Percentiles rank a stretch among this genome's conserved stretches.
phyloP scores from a whole-genome alignment of 345 rosid species.

The Brassica cretica region DNA sequence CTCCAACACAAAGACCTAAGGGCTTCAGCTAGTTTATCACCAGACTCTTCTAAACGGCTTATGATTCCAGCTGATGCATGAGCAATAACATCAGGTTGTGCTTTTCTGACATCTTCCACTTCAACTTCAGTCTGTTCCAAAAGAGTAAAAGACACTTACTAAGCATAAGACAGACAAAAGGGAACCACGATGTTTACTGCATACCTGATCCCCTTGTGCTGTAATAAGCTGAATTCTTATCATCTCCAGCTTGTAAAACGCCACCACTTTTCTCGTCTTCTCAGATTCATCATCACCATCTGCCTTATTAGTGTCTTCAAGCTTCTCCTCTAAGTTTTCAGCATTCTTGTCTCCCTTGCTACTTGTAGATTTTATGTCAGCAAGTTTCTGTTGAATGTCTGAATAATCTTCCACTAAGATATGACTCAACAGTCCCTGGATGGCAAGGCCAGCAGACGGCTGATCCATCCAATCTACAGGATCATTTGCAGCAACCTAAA shows the following conservation, averaged over 20 bases:
- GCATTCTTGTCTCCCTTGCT: conserved; percentile 41
- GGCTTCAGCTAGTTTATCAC: conserved; percentile 64
- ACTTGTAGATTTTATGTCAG: conserved; percentile 40
- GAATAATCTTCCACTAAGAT: conserved; percentile 71
- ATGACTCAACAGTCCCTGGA: conserved; percentile 84
- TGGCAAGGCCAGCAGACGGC: conserved; percentile 80
- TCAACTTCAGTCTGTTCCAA: conserved; percentile 62
- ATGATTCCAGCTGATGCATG: conserved; percentile 66
- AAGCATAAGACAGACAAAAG: conserved; percentile 26
- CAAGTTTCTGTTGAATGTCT: conserved; percentile 60
- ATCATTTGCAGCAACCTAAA: conserved; percentile 76
- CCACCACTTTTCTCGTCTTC: conserved; percentile 45
- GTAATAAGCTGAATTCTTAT: conserved; percentile 73
- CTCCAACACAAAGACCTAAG: conserved; percentile 80
- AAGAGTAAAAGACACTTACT: conserved; percentile 26
- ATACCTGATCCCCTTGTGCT: conserved; percentile 78
- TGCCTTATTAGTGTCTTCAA: conserved; percentile 44
- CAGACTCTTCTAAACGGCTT: conserved; percentile 64
- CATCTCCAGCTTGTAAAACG: conserved; percentile 87
- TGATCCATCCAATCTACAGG: conserved; percentile 88
- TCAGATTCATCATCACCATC: conserved; percentile 48
- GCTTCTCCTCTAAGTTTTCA: conserved; percentile 40
- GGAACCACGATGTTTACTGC: conserved; percentile 18
- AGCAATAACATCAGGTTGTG: conserved; percentile 82
- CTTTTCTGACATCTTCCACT: conserved; percentile 70